phyloP scores from a whole-genome alignment of 2,329 filamentous ascomycete species.

The Neodidymelliopsis sp. region DNA sequence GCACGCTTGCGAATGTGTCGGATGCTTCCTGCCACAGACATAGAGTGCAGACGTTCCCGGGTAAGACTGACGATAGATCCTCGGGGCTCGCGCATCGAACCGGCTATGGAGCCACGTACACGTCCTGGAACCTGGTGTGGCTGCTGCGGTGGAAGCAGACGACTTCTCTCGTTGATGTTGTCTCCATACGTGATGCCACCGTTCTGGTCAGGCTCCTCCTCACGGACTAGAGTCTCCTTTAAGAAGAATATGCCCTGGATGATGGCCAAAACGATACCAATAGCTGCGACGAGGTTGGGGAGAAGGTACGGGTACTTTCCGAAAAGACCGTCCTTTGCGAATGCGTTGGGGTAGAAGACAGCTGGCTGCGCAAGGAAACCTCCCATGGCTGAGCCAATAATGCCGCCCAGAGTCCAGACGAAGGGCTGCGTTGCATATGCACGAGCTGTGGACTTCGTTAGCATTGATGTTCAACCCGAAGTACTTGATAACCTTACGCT shows the following conservation, averaged over 20 bases:
- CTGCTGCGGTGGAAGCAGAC: slow-evolving; percentile 63
- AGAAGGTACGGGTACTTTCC: slow-evolving; percentile 83
- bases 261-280: slow-evolving; percentile 79
- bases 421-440: slow-evolving; percentile 94
- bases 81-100: slow-evolving; percentile 32
- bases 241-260: slow-evolving; percentile 79
- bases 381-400: slow-evolving; percentile 84
- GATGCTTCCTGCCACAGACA: slow-evolving; percentile 41
- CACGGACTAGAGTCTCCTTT: slow-evolving; percentile 69
- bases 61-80: slow-evolving; percentile 36
- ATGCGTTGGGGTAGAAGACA: slow-evolving; percentile 73
- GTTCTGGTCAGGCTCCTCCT: slow-evolving; percentile 47
- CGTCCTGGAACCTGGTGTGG: slow-evolving; percentile 33
- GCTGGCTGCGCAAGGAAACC: slow-evolving; percentile 84
- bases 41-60: slow-evolving; percentile 35
- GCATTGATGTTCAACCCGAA: not conserved
- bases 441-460: slow-evolving; percentile 62
- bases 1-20: slow-evolving; percentile 46
- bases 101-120: slow-evolving; percentile 39
- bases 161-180: slow-evolving; percentile 74
- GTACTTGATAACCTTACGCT: slow-evolving; percentile 66
- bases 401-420: slow-evolving; percentile 89
- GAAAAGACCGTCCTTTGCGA: slow-evolving; percentile 75
- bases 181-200: slow-evolving; percentile 66
- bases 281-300: slow-evolving; percentile 84